phyloP scores from a whole-genome alignment of 1,284 basidiomycete species.

The Cutaneotrichosporon daszewskae region DNA sequence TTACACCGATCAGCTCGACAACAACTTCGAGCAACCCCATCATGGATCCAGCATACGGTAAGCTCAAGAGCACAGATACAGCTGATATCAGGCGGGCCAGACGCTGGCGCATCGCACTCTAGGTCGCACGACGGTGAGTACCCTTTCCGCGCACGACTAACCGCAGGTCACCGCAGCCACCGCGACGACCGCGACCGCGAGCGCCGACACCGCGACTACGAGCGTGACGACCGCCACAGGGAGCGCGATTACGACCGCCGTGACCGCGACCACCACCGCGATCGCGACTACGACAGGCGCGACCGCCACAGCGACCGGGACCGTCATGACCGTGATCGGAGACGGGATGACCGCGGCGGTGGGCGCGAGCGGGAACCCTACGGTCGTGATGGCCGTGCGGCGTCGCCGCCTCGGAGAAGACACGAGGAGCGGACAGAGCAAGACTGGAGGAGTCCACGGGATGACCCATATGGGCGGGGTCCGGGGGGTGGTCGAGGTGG shows the following conservation, averaged over 20 bases:
- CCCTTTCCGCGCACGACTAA: too few species aligned
- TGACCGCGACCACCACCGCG: conserved; percentile 9
- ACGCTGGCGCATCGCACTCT: too few species aligned
- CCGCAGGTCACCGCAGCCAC: too few species aligned
- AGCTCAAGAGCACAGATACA: too few species aligned
- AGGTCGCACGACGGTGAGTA: too few species aligned
- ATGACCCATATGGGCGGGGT: conserved; percentile 20
- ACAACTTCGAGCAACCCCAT: too few species aligned
- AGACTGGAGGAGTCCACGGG: conserved; percentile 18
- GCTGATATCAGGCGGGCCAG: too few species aligned
- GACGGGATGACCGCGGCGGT: conserved; percentile 3
- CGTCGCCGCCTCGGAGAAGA: conserved; percentile 18
- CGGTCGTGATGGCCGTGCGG: conserved; percentile 3
- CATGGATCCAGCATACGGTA: too few species aligned
- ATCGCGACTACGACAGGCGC: conserved; percentile 8
- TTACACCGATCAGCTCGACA: too few species aligned
- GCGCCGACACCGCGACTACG: conserved; percentile 7
- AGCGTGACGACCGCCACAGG: conserved; percentile 12
- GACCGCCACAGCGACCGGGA: conserved; percentile 10
- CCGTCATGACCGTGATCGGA: conserved; percentile 10
- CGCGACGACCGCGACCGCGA: conserved; percentile 13
- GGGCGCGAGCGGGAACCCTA: conserved; percentile 7
- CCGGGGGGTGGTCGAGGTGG: conserved; percentile 18
- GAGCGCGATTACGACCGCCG: conserved; percentile 13
- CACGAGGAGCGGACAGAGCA: conserved; percentile 19